These are phyloP conservation scores for Calocybe gangraenosa DNA, from an alignment of 768 basidiomycete genomes.

Conservation along the genomic window DNA sequence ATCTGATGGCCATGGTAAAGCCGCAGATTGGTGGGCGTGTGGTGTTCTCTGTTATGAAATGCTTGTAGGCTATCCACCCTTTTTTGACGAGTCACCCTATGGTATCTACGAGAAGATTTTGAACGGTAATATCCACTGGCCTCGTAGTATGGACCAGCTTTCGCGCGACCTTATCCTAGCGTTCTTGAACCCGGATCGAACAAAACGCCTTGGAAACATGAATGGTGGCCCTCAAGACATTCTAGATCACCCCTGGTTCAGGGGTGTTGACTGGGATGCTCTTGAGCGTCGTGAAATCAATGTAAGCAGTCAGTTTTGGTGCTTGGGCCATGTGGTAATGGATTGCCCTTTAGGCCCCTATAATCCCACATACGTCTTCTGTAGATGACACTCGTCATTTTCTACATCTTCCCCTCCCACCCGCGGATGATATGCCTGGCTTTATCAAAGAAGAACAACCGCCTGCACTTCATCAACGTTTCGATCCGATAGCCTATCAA, in stretches of 20 bases:
- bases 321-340: constrained; percentile 7
- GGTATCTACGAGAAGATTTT: constrained; percentile 99
- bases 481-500: constrained; percentile 65
- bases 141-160: constrained; percentile 82
- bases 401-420: constrained; percentile 72
- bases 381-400: constrained; percentile 86
- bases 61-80: constrained; percentile 98
- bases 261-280: constrained; percentile 90
- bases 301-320: constrained; percentile 36
- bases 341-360: constrained; percentile 62
- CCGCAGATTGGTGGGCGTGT: constrained; percentile 99
- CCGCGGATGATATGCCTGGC: constrained; percentile 76
- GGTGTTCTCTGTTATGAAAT: constrained; percentile 98
- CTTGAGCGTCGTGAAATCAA: constrained; percentile 83
- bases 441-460: constrained; percentile 61
- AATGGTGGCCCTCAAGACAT: constrained; percentile 90
- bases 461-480: constrained; percentile 54
- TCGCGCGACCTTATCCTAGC: constrained; percentile 86
- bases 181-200: constrained; percentile 89
- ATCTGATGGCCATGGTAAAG: constrained; percentile 96
- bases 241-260: constrained; percentile 91
- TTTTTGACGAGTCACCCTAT: constrained; percentile 97
- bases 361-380: constrained; percentile 77
- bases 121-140: constrained; percentile 84
- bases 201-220: constrained; percentile 89